A percentile compares a stretch with the other conserved stretches of the same genome.
Conservation (phyloP, 345 rosid species). For the Eucalyptus marginata region DNA sequence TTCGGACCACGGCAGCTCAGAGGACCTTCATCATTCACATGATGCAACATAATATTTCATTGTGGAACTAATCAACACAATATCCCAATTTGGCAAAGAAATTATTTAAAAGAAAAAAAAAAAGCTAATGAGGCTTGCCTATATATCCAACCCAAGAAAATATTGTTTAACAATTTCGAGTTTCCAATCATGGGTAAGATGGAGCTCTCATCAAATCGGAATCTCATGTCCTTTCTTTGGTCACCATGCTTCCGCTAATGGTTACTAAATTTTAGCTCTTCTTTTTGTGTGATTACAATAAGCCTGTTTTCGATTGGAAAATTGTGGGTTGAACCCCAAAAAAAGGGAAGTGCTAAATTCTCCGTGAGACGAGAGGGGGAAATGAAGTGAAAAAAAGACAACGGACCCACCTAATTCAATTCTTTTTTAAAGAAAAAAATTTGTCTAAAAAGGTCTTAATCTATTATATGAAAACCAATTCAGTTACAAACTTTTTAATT, state of each 20-base stretch:
- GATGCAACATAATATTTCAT: neutral
- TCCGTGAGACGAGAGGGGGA: neutral
- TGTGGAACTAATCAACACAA: neutral
- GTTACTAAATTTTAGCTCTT: neutral
- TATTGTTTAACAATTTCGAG: neutral
- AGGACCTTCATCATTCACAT: neutral
- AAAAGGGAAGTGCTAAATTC: neutral
- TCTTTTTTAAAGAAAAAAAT: rapidly evolving
- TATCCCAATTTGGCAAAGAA: neutral
- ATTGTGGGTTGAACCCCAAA: neutral
- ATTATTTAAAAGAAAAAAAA: neutral
- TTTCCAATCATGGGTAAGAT: neutral
- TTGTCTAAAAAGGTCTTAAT: rapidly evolving
- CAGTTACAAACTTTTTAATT: rapidly evolving
- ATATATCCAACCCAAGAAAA: neutral
- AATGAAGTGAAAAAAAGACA: neutral
- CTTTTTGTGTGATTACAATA: neutral
- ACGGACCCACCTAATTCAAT: neutral
- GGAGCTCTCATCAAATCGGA: neutral
- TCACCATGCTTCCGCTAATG: neutral
- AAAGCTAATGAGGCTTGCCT: neutral
- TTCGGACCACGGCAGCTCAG: neutral
- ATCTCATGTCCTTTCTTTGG: neutral
- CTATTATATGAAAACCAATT: rapidly evolving
- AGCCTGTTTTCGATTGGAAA: neutral